Conservation (phyloP, 1,284 basidiomycete species). For the Termitomyces sp. region DNA sequence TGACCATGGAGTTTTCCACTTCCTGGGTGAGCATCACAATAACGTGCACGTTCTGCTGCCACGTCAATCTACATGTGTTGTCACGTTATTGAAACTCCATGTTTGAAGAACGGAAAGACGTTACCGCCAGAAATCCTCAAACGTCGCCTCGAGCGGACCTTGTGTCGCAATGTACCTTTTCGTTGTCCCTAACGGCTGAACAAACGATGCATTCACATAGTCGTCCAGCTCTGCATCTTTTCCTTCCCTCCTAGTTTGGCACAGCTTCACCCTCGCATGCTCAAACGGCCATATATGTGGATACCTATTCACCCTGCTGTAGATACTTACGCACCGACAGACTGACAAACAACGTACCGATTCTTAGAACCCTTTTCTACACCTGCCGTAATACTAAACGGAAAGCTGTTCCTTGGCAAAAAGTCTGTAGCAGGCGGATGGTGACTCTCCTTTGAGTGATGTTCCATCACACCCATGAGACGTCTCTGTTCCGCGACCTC, state of each 20-base stretch:
- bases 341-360: conserved; percentile 44
- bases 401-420: conserved; percentile 37
- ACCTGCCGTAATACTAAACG: conserved; percentile 94
- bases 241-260: conserved; percentile 16
- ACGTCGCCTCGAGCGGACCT: conserved; percentile 89
- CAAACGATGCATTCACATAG: conserved; percentile 91
- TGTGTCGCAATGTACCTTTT: conserved; percentile 94
- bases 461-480: conserved; percentile 88
- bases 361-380: conserved; percentile 95
- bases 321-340: background rate
- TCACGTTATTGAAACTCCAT: background rate
- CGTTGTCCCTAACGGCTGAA: conserved; percentile 78
- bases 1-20: conserved; percentile 82
- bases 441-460: conserved; percentile 65
- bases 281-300: conserved; percentile 97
- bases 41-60: conserved; percentile 78
- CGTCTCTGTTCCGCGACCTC: conserved; percentile 88
- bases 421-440: conserved; percentile 12
- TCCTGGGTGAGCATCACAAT: conserved; percentile 91
- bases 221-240: conserved; percentile 45
- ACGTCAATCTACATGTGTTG: conserved; percentile 49
- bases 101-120: conserved; percentile 28
- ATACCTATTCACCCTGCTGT: conserved; percentile 45
- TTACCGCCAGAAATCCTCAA: conserved; percentile 93
- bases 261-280: conserved; percentile 79